Evolutionary conservation across 306 rosid species (phyloP), one percentile per base, ranked within the genome.

Genomic region (Adenanthera pavonina): DNA sequence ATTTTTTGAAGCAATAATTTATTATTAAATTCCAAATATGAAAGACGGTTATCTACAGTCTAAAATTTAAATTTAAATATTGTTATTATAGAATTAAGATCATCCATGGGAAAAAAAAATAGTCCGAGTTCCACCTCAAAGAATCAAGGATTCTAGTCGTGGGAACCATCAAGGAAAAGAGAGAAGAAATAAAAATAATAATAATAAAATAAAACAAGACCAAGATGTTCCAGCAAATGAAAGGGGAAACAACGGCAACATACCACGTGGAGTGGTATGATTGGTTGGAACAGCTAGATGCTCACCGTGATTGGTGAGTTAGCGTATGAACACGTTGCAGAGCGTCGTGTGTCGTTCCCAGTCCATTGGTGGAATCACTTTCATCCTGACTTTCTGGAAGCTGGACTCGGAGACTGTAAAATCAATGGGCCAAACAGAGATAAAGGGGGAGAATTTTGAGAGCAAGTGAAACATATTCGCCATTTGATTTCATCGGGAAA

Each of bases 261-360:
- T 46, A 3, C 59, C 2, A 87, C 89, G 87, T 89, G 97, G 88
- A 60, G 1, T 13, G 3, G 0, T 0, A 16, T 0, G 30, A 92
- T 92, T 91, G 94, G 97, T 0, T 0, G 12, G 60, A 78, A 86
- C 84, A 77, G 7, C 67, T 11, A 36, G 0, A 73, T 38, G 75
- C 43, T 72, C 43, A 16, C 67, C 9, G 44, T 89, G 88, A 94
- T 94, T 94, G 98, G 98, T 49, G 76, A 67, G 19, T 74, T 56
- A 77, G 0, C 77, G 40, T 67, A 72, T 34, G 80, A 94, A 86
- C 97, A 91, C 98, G 98, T 94, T 77, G 90, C 85, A 48, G 20
- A 75, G 73, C 75, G 83, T 44, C 69, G 74, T 16, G 59, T 9
- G 75, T 79, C 80, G 59, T 69, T 40, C 82, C 86, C 82, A 47